Percentiles rank a stretch among this genome's conserved stretches.
These are phyloP conservation scores for Verticillium tricorpus DNA, from an alignment of 2,329 filamentous ascomycete genomes.

Conservation along the genomic window DNA sequence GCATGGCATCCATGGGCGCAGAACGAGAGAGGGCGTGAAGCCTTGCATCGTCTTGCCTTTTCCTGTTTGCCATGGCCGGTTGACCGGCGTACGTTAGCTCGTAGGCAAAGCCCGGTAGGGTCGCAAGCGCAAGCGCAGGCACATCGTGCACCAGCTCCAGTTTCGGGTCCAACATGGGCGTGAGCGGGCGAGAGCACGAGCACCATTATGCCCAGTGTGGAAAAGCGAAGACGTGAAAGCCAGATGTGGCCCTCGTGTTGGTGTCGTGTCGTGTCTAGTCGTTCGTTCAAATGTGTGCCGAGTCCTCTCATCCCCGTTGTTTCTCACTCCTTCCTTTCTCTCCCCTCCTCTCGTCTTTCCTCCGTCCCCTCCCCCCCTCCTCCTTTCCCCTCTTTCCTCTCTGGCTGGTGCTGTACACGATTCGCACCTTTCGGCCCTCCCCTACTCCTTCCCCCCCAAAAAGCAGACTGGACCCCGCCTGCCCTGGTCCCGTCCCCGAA, in stretches of 20 bases:
- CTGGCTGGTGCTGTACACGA: slow-evolving; percentile 5
- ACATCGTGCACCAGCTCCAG: no score
- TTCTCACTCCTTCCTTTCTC: neutral
- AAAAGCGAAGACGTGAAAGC: neutral
- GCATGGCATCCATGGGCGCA: neutral
- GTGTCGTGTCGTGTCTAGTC: neutral
- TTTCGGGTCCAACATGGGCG: neutral
- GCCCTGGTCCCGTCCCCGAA: neutral
- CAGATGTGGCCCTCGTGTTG: neutral
- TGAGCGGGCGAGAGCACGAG: neutral
- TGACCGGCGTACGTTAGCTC: neutral
- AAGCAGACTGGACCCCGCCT: neutral
- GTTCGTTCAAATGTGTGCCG: neutral
- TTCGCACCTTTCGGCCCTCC: neutral
- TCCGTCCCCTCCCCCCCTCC: neutral
- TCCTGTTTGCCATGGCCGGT: neutral
- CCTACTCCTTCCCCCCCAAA: neutral
- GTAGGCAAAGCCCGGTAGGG: no score
- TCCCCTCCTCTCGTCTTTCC: neutral
- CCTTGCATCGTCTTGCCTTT: neutral
- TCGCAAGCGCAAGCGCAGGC: no score
- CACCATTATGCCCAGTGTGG: neutral
- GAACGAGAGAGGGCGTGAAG: neutral
- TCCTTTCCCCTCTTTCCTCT: neutral
- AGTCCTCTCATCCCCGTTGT: neutral